Percentiles rank a stretch among this genome's conserved stretches.
Conservation (phyloP, 2,329 filamentous ascomycete species). For the Fusarium foetens region DNA sequence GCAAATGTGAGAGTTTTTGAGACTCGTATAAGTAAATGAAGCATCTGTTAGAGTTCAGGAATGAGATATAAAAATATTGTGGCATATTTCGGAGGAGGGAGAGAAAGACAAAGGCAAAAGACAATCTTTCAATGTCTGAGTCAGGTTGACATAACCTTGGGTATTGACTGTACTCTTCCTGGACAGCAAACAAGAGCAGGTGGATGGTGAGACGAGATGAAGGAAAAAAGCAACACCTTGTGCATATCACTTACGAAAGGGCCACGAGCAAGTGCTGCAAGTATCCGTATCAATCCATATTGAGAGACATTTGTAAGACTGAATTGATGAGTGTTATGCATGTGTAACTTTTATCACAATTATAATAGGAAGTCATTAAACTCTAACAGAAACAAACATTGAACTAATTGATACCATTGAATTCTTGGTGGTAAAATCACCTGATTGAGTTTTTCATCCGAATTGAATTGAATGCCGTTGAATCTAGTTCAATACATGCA, state of each 20-base stretch:
- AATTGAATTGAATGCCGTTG: constrained; percentile 10
- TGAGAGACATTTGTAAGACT: neutral
- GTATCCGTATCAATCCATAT: neutral
- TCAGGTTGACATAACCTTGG: neutral
- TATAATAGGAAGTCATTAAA: neutral
- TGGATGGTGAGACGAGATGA: constrained; percentile 7
- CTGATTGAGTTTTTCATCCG: neutral
- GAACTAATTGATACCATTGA: neutral
- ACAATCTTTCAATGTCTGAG: neutral
- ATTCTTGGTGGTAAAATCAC: neutral
- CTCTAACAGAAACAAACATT: neutral
- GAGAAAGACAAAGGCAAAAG: neutral
- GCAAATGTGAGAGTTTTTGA: neutral
- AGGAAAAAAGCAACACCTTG: constrained; percentile 10
- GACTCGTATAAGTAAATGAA: neutral
- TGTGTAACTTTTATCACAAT: neutral
- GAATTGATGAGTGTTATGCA: neutral
- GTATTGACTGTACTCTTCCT: neutral
- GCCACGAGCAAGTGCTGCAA: constrained; percentile 17
- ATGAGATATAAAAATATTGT: neutral
- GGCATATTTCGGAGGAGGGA: neutral
- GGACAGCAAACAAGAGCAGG: neutral
- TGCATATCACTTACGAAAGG: constrained; percentile 6
- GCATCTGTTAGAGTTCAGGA: neutral
- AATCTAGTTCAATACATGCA: constrained; percentile 14